phyloP scores from a whole-genome alignment of 768 basidiomycete species.

The Chalciporus piperatus region DNA sequence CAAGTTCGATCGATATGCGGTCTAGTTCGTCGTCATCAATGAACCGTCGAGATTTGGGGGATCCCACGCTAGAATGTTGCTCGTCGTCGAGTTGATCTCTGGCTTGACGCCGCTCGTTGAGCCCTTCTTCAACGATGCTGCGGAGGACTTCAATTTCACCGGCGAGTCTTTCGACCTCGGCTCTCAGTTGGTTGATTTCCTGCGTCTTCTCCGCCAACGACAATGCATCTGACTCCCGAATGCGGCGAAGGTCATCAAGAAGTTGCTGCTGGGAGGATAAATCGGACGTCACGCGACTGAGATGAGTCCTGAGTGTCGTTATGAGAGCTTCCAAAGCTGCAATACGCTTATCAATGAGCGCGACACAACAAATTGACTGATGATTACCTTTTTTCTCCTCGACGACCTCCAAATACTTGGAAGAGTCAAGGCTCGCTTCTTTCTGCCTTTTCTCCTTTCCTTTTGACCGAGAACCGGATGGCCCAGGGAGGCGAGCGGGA shows the following conservation, averaged over 20 bases:
- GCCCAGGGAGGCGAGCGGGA: constrained; percentile 11
- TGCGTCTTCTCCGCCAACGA: constrained; percentile 56
- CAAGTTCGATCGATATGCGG: constrained; percentile 63
- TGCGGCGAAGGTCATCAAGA: constrained; percentile 58
- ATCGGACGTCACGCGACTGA: constrained; percentile 75
- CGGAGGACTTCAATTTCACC: constrained; percentile 86
- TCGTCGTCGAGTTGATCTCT: constrained; percentile 39
- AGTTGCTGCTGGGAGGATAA: constrained; percentile 73
- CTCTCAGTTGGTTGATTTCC: constrained; percentile 65
- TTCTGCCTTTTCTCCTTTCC: constrained; percentile 32
- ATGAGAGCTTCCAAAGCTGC: constrained; percentile 82
- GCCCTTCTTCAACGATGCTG: constrained; percentile 82
- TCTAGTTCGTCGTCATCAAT: constrained; percentile 58
- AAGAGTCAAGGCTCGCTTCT: constrained; percentile 36
- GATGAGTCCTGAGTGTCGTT: constrained; percentile 65
- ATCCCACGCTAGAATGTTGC: constrained; percentile 1
- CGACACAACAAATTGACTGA: neutral
- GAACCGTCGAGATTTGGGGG: constrained; percentile 33
- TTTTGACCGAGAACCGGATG: constrained; percentile 23
- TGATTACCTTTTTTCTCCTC: constrained; percentile 85
- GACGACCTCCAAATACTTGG: constrained; percentile 71
- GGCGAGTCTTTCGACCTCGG: constrained; percentile 77
- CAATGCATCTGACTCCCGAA: constrained; percentile 61
- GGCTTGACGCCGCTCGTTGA: constrained; percentile 64
- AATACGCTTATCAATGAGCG: constrained; percentile 11